Evolutionary conservation across 1,284 basidiomycete genomes (phyloP).

Genomic region (Cutaneotrichosporon curvatum): DNA sequence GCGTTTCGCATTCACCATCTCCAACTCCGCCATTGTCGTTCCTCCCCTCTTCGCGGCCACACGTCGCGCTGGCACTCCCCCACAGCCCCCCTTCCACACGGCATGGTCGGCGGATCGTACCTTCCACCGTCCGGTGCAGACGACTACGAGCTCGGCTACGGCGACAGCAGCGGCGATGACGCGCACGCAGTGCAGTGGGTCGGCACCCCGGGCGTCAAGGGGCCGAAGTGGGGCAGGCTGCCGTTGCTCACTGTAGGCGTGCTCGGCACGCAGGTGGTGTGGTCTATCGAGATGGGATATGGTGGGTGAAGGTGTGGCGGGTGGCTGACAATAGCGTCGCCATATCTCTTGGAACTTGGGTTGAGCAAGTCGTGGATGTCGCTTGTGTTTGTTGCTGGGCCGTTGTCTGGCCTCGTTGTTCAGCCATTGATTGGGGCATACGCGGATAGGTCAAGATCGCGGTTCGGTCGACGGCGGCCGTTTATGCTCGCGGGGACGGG

Average conservation of each 20-base stretch:
- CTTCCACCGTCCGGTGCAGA: slow-evolving; percentile 25
- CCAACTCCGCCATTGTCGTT: too few species aligned
- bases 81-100: too few species aligned
- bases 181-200: slow-evolving; percentile 50
- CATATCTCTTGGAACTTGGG: slow-evolving; percentile 84
- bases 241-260: slow-evolving; percentile 69
- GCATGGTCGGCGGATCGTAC: slow-evolving; percentile 35
- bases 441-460: slow-evolving; percentile 79
- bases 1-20: too few species aligned
- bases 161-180: slow-evolving; percentile 21
- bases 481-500: slow-evolving; percentile 71
- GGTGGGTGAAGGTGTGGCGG: slow-evolving; percentile 54
- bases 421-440: slow-evolving; percentile 83
- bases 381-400: slow-evolving; percentile 88
- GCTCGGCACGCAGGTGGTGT: slow-evolving; percentile 74
- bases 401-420: slow-evolving; percentile 80
- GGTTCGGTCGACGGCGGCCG: slow-evolving; percentile 73
- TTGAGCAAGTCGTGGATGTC: slow-evolving; percentile 80
- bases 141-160: slow-evolving; percentile 26
- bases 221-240: slow-evolving; percentile 58
- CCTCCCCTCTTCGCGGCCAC: too few species aligned
- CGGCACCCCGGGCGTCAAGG: slow-evolving; percentile 55
- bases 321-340: slow-evolving; percentile 56
- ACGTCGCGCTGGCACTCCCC: too few species aligned
- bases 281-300: slow-evolving; percentile 88